These are phyloP conservation scores for Erodium texanum DNA, from an alignment of 441 rosid species.

Conservation along the genomic window DNA sequence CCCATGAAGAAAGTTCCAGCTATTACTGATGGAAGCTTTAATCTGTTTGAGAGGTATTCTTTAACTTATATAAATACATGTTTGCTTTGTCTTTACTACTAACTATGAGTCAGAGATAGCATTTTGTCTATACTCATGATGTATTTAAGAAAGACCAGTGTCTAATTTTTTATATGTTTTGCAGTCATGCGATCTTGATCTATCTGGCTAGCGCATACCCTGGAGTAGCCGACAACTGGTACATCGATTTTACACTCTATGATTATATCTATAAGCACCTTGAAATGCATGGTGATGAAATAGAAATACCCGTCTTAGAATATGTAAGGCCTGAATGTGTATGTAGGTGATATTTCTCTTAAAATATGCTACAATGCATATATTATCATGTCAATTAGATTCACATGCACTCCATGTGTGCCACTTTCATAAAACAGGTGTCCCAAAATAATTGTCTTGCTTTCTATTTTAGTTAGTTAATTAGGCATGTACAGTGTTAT, in stretches of 20 bases:
- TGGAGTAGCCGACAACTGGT: slow-evolving; percentile 86
- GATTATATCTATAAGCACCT: background rate
- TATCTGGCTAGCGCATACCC: slow-evolving; percentile 70
- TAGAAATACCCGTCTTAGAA: too few relatives aligned
- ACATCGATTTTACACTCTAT: slow-evolving; percentile 15
- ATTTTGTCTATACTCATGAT: background rate
- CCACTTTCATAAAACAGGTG: too few relatives aligned
- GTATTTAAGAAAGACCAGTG: background rate
- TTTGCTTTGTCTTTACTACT: background rate
- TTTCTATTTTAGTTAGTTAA: too few relatives aligned
- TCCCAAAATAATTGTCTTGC: too few relatives aligned
- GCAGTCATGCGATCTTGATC: slow-evolving; percentile 78
- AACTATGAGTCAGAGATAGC: background rate
- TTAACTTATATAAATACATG: background rate
- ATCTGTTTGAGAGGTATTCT: slow-evolving; percentile 74
- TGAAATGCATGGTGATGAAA: background rate
- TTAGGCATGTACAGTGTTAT: too few relatives aligned
- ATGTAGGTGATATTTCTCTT: too few relatives aligned
- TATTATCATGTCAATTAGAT: background rate
- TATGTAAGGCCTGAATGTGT: too few relatives aligned
- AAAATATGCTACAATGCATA: background rate
- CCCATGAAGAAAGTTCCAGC: slow-evolving; percentile 68
- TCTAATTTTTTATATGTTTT: slow-evolving; percentile 12
- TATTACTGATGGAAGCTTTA: slow-evolving; percentile 74
- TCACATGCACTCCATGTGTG: background rate